A percentile compares a stretch with the other conserved stretches of the same genome.
These are phyloP conservation scores for Agaricus subrufescens DNA, from an alignment of 768 basidiomycete genomes.

Conservation along the genomic window DNA sequence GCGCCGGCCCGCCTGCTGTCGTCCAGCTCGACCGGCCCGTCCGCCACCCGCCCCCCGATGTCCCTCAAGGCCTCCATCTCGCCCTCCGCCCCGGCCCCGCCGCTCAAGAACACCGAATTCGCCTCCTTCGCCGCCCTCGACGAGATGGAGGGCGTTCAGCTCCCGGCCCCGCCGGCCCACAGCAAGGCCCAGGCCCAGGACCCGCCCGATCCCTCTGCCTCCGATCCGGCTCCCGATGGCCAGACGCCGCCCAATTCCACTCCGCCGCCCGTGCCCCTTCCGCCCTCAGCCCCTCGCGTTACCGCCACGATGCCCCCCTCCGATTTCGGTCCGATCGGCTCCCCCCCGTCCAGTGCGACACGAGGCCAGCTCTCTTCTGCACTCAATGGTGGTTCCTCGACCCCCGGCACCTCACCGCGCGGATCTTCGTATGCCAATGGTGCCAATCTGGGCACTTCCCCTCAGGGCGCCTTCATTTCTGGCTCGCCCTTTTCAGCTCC, in stretches of 20 bases:
- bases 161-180: conserved; percentile 40
- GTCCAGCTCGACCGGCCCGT: conserved; percentile 19
- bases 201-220: conserved; percentile 1
- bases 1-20: conserved; percentile 54
- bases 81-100: conserved; percentile 76
- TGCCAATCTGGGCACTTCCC: conserved; percentile 28
- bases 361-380: conserved; percentile 25
- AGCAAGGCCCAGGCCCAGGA: conserved; percentile 18
- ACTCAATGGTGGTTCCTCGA: conserved; percentile 33
- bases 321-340: conserved; percentile 83
- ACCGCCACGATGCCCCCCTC: conserved; percentile 32
- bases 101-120: conserved; percentile 72
- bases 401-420: conserved; percentile 59
- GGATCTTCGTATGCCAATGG: conserved; percentile 23
- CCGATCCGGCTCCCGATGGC: conserved; percentile 4
- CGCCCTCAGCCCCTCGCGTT: conserved; percentile 52
- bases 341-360: conserved; percentile 59
- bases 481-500: conserved; percentile 79
- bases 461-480: conserved; percentile 36
- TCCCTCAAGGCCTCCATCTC: conserved; percentile 69
- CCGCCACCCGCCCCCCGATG: conserved; percentile 53
- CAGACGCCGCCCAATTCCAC: conserved; percentile 16
- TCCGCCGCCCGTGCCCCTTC: conserved; percentile 45
- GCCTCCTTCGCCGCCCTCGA: conserved; percentile 65
- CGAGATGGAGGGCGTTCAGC: conserved; percentile 43